Base-by-base conservation (phyloP, 2,329 filamentous ascomycete genomes). In the Botrytis hyacinthi region DNA sequence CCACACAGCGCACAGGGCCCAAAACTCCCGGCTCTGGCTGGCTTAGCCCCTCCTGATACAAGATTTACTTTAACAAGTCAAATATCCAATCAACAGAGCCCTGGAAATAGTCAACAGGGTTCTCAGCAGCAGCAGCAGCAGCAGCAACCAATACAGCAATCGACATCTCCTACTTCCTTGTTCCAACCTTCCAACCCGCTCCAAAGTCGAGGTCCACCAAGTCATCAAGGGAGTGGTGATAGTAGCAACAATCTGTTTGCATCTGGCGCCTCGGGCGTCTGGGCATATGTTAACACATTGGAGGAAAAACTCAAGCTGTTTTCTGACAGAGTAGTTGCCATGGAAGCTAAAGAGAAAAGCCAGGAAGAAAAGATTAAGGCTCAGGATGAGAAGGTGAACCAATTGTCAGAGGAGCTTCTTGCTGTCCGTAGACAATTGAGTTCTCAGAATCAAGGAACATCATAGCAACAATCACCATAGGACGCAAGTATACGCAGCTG, bases 231-330 rank as follows among this genome's bases (percentile, higher is more conserved):
- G 32, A 84, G 83, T 61, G 87, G 86, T 74, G 73, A 74, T 60
- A 90, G 88, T 78, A 89, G 88, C 76, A 88, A 88, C 75, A 93
- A 93, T 77, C 85, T 93, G 74, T 91, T 93, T 81, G 84, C 89
- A 70, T 83, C 86, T 70, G 84, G 84, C 29, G 88, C 90, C 69
- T 85, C 89, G 75, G 90, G 89, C 60, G 84, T 95, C 14, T 94
- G 91, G 91, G 84, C 86, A 6, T 94, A 94, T 78, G 88, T 95
- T 48, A 90, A 93, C 73, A 87, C 86, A 29, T 84, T 95, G 68
- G 92, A 95, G 79, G 87, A 89, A 20, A 84, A 84, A 76, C 80
- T 88, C n/a, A 84, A 85, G 72, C 81, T 83, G 20, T 78, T 87
- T 35, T 83, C 81, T 54, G 85, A 87, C 48, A 83, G 83, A 68